Evolutionary conservation across 176 grass and related monocot genomes (phyloP).

Genomic region (Chrysopogon serrulatus): DNA sequence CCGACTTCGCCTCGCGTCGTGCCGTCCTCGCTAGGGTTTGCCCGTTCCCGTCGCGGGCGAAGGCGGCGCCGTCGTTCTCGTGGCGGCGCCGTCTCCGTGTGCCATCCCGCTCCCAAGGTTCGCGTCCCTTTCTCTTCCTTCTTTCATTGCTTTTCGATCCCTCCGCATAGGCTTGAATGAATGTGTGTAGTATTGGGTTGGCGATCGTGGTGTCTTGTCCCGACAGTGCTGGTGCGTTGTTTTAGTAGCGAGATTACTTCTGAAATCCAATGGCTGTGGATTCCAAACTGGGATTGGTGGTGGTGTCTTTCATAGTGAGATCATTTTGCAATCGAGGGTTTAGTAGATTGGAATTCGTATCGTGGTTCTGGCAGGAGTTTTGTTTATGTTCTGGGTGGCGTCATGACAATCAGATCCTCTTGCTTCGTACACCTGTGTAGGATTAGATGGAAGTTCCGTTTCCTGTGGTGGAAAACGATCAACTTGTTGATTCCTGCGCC

Average conservation of each 20-base stretch:
- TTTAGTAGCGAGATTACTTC: not conserved
- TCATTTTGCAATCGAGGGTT: not conserved
- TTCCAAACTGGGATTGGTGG: not conserved
- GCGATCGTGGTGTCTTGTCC: not conserved
- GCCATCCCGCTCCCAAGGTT: slow-evolving; percentile 4
- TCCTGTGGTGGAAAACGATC: not conserved
- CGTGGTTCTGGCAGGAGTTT: not conserved
- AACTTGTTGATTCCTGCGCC: not conserved
- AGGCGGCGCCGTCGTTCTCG: slow-evolving; percentile 1
- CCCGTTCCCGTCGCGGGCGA: not conserved
- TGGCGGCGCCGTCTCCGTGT: slow-evolving; percentile 1
- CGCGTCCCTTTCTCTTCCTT: not conserved
- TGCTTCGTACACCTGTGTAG: not conserved
- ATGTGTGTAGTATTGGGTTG: not conserved
- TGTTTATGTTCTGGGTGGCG: not conserved
- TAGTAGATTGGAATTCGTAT: not conserved
- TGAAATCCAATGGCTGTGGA: not conserved
- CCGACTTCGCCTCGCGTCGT: not conserved
- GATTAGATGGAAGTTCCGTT: not conserved
- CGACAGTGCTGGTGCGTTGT: not conserved
- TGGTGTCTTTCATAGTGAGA: not conserved
- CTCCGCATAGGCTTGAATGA: not conserved
- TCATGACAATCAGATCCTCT: not conserved
- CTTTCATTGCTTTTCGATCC: not conserved
- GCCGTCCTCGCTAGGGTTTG: slow-evolving; percentile 39